Percentiles rank a stretch among this genome's conserved stretches.
Conservation (phyloP, 2,329 filamentous ascomycete genomes). For the Microcyclospora tardicrescens region DNA sequence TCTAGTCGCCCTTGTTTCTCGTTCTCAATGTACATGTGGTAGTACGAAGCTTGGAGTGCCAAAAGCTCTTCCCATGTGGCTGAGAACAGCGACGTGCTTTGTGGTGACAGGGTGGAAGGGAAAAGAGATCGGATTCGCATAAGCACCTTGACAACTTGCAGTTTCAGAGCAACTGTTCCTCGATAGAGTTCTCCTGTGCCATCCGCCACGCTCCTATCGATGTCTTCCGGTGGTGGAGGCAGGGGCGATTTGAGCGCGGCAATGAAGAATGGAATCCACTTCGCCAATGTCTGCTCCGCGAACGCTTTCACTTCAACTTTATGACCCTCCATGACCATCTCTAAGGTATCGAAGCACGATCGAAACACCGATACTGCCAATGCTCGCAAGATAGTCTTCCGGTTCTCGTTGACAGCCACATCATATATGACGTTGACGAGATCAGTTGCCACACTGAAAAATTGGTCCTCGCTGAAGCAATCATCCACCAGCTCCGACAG, state of each 20-base stretch:
- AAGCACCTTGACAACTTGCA: constrained; percentile 81
- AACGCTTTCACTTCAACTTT: constrained; percentile 75
- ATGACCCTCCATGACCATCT: constrained; percentile 93
- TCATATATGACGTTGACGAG: constrained; percentile 75
- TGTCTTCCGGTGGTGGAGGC: constrained; percentile 46
- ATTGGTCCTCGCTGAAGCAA: constrained; percentile 84
- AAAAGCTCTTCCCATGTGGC: constrained; percentile 82
- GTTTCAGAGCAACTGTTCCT: constrained; percentile 71
- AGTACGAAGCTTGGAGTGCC: constrained; percentile 58
- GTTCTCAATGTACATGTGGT: constrained; percentile 71
- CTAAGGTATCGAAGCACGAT: constrained; percentile 83
- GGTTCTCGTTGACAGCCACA: constrained; percentile 61
- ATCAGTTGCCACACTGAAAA: constrained; percentile 77
- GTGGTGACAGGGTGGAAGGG: constrained; percentile 64
- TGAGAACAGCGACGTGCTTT: constrained; percentile 71
- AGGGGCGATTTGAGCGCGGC: constrained; percentile 62
- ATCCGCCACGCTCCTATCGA: constrained; percentile 47
- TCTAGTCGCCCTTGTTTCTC: constrained; percentile 79
- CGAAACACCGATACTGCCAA: constrained; percentile 84
- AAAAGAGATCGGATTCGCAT: constrained; percentile 82
- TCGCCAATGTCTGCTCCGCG: constrained; percentile 64
- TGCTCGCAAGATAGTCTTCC: constrained; percentile 61
- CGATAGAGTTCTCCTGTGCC: constrained; percentile 52
- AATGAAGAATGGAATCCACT: constrained; percentile 86
- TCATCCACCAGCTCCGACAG: constrained; percentile 85